A percentile compares a stretch with the other conserved stretches of the same genome.
These are phyloP conservation scores for Diaporthe amygdali DNA, from an alignment of 2,329 filamentous ascomycete species.

Conservation along the genomic window DNA sequence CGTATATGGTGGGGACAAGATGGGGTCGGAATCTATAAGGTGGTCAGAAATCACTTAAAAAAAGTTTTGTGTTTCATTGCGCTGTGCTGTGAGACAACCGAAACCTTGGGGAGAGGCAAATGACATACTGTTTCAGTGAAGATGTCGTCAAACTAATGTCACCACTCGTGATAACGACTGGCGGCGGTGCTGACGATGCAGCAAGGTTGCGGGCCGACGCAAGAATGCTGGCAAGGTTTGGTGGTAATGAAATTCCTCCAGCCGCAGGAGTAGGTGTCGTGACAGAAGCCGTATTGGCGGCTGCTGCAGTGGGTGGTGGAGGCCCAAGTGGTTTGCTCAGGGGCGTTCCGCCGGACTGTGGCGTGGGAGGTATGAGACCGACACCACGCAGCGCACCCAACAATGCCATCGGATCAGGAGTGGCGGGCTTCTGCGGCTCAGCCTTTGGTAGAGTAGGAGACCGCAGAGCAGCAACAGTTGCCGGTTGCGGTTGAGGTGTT, in stretches of 20 bases:
- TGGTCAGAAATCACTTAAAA: conserved; percentile 3
- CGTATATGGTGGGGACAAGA: conserved; percentile 77
- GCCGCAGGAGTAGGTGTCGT: not conserved
- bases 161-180: conserved; percentile 19
- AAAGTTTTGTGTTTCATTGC: conserved; percentile 23
- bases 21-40: conserved; percentile 72
- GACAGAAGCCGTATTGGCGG: conserved; percentile 34
- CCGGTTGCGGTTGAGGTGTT: conserved; percentile 44
- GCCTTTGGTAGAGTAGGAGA: conserved; percentile 54
- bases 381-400: conserved; percentile 72
- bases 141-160: conserved; percentile 67
- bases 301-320: conserved; percentile 30
- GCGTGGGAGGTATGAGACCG: conserved; percentile 63
- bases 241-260: conserved; percentile 28
- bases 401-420: conserved; percentile 60
- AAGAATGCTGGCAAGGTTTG: conserved; percentile 35
- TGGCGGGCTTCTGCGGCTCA: conserved; percentile 44
- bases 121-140: conserved; percentile 75
- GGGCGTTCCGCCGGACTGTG: conserved; percentile 45
- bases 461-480: conserved; percentile 44
- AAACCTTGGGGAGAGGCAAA: not conserved
- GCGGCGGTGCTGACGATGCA: conserved; percentile 24
- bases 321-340: conserved; percentile 38
- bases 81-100: not conserved
- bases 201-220: conserved; percentile 29